Base-by-base conservation (phyloP, 2,329 filamentous ascomycete species). In the Fusarium multiceps region DNA sequence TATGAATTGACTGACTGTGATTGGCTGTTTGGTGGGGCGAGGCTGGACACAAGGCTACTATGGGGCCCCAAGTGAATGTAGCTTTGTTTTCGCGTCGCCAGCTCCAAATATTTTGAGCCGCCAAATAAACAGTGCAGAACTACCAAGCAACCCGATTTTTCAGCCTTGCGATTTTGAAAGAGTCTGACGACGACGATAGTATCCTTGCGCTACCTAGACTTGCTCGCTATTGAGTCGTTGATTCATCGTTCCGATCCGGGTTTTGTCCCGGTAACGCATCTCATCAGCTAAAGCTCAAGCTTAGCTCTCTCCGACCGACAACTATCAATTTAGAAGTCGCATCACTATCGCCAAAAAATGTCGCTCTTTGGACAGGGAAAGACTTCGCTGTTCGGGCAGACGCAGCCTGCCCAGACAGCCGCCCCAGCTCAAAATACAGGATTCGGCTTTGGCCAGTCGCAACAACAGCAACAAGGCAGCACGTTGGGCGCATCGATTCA, bases 351-450 rank as follows among this genome's bases (percentile, higher is more conserved):
- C 75, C 20, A 64, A 64, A 64, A 18, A n/a, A 37, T 78, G 79
- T 80, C 79, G 58, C 70, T 82, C n/a, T 84, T 84, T 67, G 81
- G 80, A 28, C 79, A 80, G 64, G 37, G 79, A n/a, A 81, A 80
- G 73, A 73, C 78, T 41, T 67, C 78, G 32, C 58, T 82, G 7
- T 83, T 83, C 49, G 80, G 79, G 55, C 79, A 82, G 66, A 73
- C 79, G 14, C 80, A 81, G 67, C 60, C 72, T n/a, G 68, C 72
- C 11, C 80, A 80, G 59, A 75, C 76, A 57, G 69, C 74, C 20
- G 77, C 78, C 37, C 75, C 73, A 74, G 55, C 71, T 73, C 65
- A 71, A 61, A 49, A 71, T 47, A 61, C 59, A 41, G 56, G 40
- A 21, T 71, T 66, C 7, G 32, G 56, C n/a, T 68, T 62, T 34